Evolutionary conservation across 2,329 filamentous ascomycete species (phyloP).

Genomic region (Coniochaeta pulveracea): DNA sequence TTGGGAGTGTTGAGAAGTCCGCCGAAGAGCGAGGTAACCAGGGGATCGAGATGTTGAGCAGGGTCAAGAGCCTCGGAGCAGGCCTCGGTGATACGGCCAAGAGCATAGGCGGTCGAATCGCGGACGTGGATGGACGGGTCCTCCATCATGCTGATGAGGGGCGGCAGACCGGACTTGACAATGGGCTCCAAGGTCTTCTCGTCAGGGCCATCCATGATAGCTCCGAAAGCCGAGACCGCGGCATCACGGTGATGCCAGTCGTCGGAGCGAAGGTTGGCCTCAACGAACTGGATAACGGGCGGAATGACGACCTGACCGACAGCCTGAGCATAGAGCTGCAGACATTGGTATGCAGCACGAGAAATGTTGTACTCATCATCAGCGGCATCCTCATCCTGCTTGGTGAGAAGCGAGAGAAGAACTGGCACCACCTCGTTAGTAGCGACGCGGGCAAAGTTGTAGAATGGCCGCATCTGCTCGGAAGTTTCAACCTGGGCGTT

Average conservation of each 20-base stretch:
- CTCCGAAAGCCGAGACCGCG: constrained; percentile 91
- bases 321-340: constrained; percentile 90
- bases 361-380: constrained; percentile 98
- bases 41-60: constrained; percentile 64
- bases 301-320: constrained; percentile 76
- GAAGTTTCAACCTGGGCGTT: constrained; percentile 72
- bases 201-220: constrained; percentile 97
- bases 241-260: constrained; percentile 95
- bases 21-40: constrained; percentile 82
- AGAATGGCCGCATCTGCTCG: constrained; percentile 80
- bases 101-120: constrained; percentile 90
- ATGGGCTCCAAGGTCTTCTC: constrained; percentile 86
- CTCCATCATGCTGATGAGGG: constrained; percentile 86
- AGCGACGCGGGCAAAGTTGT: constrained; percentile 90
- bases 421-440: constrained; percentile 92
- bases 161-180: constrained; percentile 87
- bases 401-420: constrained; percentile 76
- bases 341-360: constrained; percentile 88
- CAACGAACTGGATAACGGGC: constrained; percentile 82
- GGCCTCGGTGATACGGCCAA: constrained; percentile 91
- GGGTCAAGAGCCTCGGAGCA: constrained; percentile 89
- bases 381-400: constrained; percentile 92
- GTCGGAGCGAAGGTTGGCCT: constrained; percentile 76
- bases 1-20: constrained; percentile 85
- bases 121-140: constrained; percentile 82